Base-by-base conservation (phyloP, 176 grass and related monocot species). In the Oryza glaberrima region DNA sequence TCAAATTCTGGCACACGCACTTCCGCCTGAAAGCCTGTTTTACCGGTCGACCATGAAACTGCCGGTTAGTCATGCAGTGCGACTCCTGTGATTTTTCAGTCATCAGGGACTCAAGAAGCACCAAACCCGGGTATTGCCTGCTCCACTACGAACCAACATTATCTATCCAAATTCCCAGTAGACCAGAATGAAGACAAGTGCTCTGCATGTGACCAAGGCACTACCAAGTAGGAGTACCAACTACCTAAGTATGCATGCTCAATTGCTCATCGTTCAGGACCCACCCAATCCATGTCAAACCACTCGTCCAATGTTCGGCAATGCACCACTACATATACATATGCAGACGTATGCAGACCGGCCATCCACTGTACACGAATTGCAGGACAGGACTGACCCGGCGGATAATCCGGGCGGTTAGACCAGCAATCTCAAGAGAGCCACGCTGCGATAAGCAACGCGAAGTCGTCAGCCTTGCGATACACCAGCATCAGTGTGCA, bases 101-200 rank as follows among this genome's bases (percentile, higher is more conserved):
- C 44, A 54, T 4, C 65, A 49, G 19, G n/a, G 32, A 7, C n/a
- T 68, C 65, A 49, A 19, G n/a, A n/a, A 10, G 58, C 77, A 64
- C 49, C 22, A 68, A 28, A 72, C 25, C 70, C 75, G 78, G 19
- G 64, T 70, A 79, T 73, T 76, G 63, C 63, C 15, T 28, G 13
- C 30, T 84, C 72, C 82, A 84, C 82, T 76, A 75, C 14, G 47
- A 49, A 49, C 11, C 6, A 76, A 56, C 16, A 48, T 34, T 34
- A 0, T 54, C 23, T 32, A 30, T 56, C 14, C 8, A 2, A 13
- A 61, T 22, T 20, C 20, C 19, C 20, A 63, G 20, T 23, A 10
- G 43, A 9, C 43, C 9, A 44, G 43, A 63, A 63, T 11, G 58
- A 63, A 63, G n/a, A 23, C n/a, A 23, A 23, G 58, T 23, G 58